These are phyloP conservation scores for Albizia julibrissin DNA, from an alignment of 306 rosid genomes.

Conservation along the genomic window DNA sequence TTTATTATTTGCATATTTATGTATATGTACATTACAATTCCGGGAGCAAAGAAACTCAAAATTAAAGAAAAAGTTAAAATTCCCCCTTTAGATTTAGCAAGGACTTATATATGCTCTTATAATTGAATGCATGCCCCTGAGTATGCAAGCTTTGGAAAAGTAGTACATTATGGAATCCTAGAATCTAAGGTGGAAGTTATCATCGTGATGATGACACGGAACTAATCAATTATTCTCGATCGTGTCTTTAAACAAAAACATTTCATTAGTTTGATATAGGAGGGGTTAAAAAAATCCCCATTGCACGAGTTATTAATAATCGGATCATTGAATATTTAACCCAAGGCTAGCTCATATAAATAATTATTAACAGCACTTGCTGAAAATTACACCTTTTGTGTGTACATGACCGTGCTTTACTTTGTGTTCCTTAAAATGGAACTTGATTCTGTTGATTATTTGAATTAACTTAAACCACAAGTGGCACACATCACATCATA, in stretches of 20 bases:
- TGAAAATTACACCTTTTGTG: not conserved
- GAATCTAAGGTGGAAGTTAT: slow-evolving; percentile 32
- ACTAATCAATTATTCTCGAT: slow-evolving; percentile 20
- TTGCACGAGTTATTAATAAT: not conserved
- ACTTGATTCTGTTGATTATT: slow-evolving; percentile 35
- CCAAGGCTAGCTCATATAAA: not conserved
- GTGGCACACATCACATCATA: slow-evolving; percentile 50
- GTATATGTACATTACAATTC: not conserved
- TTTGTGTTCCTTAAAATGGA: not conserved
- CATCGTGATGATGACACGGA: slow-evolving; percentile 40
- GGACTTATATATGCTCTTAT: not conserved
- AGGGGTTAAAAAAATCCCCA: slow-evolving; percentile 9
- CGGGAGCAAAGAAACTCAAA: slow-evolving; percentile 3
- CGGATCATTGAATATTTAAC: slow-evolving; percentile 28
- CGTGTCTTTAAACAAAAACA: slow-evolving; percentile 19
- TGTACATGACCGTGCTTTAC: not conserved
- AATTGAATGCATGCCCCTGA: slow-evolving; percentile 27
- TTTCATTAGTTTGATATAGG: not conserved
- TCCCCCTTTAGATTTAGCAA: slow-evolving; percentile 19
- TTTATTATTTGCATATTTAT: not conserved
- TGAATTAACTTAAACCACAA: slow-evolving; percentile 32
- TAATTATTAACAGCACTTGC: not conserved
- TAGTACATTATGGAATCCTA: slow-evolving; percentile 23
- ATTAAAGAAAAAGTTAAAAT: slow-evolving; percentile 5
- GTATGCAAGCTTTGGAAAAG: slow-evolving; percentile 21